Percentiles rank a stretch among this genome's conserved stretches.
These are phyloP conservation scores for Dioscorea alata DNA, from an alignment of 106 monocot species.

Conservation along the genomic window DNA sequence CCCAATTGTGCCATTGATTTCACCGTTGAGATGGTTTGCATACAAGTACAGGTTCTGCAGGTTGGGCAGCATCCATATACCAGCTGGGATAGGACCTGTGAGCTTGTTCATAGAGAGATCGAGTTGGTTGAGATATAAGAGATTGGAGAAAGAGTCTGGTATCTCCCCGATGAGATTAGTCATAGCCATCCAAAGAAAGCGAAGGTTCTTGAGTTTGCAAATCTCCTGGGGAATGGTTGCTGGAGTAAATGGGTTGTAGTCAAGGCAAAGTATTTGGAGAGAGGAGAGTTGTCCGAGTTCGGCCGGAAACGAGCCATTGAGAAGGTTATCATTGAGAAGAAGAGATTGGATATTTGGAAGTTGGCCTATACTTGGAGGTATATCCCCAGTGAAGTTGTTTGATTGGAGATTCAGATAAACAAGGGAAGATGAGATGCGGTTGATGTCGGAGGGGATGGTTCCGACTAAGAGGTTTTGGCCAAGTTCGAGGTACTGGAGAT, in stretches of 20 bases:
- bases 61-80: slow-evolving; percentile 46
- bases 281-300: slow-evolving; percentile 29
- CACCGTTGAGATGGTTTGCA: slow-evolving; percentile 35
- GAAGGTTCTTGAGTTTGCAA: slow-evolving; percentile 35
- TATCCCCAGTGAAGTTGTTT: slow-evolving; percentile 56
- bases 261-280: slow-evolving; percentile 33
- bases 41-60: slow-evolving; percentile 37
- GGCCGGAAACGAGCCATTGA: slow-evolving; percentile 36
- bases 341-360: slow-evolving; percentile 27
- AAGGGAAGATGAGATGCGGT: slow-evolving; percentile 18
- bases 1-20: slow-evolving; percentile 17
- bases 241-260: slow-evolving; percentile 31
- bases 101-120: slow-evolving; percentile 38
- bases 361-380: slow-evolving; percentile 31
- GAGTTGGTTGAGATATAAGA: slow-evolving; percentile 27
- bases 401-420: slow-evolving; percentile 17
- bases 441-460: slow-evolving; percentile 29
- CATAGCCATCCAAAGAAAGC: slow-evolving; percentile 25
- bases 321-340: slow-evolving; percentile 27
- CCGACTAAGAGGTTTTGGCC: slow-evolving; percentile 50
- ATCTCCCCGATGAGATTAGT: slow-evolving; percentile 37
- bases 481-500: slow-evolving; percentile 43
- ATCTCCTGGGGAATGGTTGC: slow-evolving; percentile 34
- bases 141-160: slow-evolving; percentile 21
- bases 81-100: slow-evolving; percentile 31